These are phyloP conservation scores for Acidiella bohemica DNA, from an alignment of 495 filamentous ascomycete genomes.

Conservation along the genomic window DNA sequence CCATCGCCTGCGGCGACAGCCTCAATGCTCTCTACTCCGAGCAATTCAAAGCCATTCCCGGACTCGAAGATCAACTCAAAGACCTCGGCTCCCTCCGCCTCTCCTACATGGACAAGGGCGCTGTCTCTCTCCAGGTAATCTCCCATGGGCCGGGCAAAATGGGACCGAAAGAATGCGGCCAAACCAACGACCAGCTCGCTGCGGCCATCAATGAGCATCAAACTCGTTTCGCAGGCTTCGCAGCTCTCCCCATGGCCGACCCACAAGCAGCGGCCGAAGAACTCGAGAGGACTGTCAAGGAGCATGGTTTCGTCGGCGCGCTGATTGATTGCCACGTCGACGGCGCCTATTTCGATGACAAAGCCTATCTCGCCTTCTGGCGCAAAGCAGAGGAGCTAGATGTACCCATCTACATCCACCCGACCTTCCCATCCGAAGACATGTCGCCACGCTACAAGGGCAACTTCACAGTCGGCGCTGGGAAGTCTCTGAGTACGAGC, in stretches of 20 bases:
- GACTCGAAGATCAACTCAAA: constrained; percentile 27
- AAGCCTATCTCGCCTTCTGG: constrained; percentile 36
- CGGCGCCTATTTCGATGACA: constrained; percentile 36
- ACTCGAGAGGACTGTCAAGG: constrained; percentile 34
- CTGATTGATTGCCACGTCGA: constrained; percentile 42
- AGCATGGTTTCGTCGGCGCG: constrained; percentile 42
- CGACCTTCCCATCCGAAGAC: constrained; percentile 31
- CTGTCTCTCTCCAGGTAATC: constrained; percentile 43
- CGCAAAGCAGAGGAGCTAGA: constrained; percentile 37
- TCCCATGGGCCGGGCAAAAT: constrained; percentile 35
- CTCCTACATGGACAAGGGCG: constrained; percentile 37
- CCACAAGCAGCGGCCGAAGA: constrained; percentile 36
- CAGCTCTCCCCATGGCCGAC: constrained; percentile 37
- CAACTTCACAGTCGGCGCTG: constrained; percentile 28
- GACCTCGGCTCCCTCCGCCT: constrained; percentile 34
- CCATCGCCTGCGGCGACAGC: constrained; percentile 23
- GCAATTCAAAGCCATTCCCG: constrained; percentile 25
- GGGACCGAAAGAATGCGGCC: constrained; percentile 23
- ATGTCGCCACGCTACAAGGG: constrained; percentile 30
- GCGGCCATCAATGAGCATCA: constrained; percentile 33
- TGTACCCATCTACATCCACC: constrained; percentile 48
- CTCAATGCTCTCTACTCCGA: constrained; percentile 20
- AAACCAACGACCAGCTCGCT: constrained; percentile 42
- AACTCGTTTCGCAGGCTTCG: constrained; percentile 41
- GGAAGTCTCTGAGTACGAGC: constrained; percentile 26